Base-by-base conservation (phyloP, 805 yeast genomes). In the Cyberlindnera galapagoensis region DNA sequence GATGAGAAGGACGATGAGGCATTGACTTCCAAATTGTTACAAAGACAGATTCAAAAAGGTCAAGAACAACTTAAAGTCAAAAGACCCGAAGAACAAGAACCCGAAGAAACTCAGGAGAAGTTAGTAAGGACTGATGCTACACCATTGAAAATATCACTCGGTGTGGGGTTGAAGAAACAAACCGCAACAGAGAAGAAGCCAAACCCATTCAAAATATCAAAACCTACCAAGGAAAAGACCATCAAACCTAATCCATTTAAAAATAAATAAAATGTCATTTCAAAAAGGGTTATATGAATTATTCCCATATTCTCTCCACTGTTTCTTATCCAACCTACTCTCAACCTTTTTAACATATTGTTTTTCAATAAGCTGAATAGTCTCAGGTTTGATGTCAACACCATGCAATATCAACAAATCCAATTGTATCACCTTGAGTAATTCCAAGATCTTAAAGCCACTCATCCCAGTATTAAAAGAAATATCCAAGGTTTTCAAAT, bases 41-140 rank as follows among this genome's bases (percentile, higher is more conserved):
- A 69, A 26, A 49, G 58, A 22, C 88, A 82, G 52, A 73, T 82
- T 3, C 59, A 62, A 37, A 49, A 55, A 24, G 79, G 76, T 2
- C 18, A 33, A 11, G 31, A 21, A 6, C 28, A 28, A n/a, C 20
- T 19, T 5, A 26, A 16, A 9, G 21, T 21, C 7, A 14, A 23
- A 13, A 23, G 31, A 21, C 21, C 26, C n/a, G 26, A 25, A n/a
- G 57, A 68, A 26, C 47, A 57, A 24, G 80, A 51, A 71, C 79
- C 4, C 57, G 61, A 38, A 47, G 54, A 31, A 76, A 74, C 3
- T 21, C 35, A 14, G 30, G 12, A 9, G 19, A 32, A 19, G 19
- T 23, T 7, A 19, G 27, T 6, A 24, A 21, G 18, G 17, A 25
- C n/a, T 18, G 26, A 27, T 36, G 18, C 35, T 31, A 34, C 32